phyloP scores from a whole-genome alignment of 2,329 filamentous ascomycete species.

The Penicillium sp. region DNA sequence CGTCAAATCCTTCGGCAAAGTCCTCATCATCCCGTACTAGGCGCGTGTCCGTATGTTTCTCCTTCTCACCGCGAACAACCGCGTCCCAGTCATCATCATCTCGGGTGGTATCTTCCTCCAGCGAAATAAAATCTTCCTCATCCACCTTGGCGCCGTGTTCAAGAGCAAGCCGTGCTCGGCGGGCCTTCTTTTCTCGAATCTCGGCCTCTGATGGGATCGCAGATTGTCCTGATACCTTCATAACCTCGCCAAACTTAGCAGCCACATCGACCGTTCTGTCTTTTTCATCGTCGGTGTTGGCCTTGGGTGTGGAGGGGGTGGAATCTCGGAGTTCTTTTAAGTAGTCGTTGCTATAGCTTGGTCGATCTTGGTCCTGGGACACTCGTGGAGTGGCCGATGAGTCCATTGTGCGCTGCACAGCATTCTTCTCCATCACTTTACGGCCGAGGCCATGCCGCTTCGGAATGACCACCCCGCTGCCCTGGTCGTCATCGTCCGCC shows the following conservation, averaged over 20 bases:
- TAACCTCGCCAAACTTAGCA: slow-evolving; percentile 52
- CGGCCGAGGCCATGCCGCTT: slow-evolving; percentile 65
- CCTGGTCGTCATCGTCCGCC: slow-evolving; percentile 58
- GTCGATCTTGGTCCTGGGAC: slow-evolving; percentile 69
- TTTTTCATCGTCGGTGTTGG: slow-evolving; percentile 41
- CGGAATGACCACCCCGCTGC: slow-evolving; percentile 60
- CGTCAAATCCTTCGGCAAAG: slow-evolving; percentile 89
- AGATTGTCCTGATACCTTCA: slow-evolving; percentile 37
- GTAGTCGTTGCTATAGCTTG: slow-evolving; percentile 84
- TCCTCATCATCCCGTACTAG: slow-evolving; percentile 88
- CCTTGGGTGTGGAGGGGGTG: slow-evolving; percentile 79
- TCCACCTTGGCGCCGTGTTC: slow-evolving; percentile 70
- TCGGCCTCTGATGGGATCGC: slow-evolving; percentile 80
- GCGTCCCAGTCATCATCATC: slow-evolving; percentile 53
- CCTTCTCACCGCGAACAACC: slow-evolving; percentile 56
- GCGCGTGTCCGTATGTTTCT: slow-evolving; percentile 70
- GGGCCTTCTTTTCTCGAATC: slow-evolving; percentile 88
- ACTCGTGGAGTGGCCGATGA: slow-evolving; percentile 56
- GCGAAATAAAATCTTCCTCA: slow-evolving; percentile 59
- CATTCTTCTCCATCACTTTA: slow-evolving; percentile 69
- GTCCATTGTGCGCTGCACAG: slow-evolving; percentile 59
- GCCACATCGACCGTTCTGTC: slow-evolving; percentile 60
- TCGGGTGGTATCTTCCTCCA: slow-evolving; percentile 41
- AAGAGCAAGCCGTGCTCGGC: slow-evolving; percentile 77
- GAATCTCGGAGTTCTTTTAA: slow-evolving; percentile 83